Base-by-base conservation (phyloP, 176 grass and related monocot species). In the Oryza rufipogon region DNA sequence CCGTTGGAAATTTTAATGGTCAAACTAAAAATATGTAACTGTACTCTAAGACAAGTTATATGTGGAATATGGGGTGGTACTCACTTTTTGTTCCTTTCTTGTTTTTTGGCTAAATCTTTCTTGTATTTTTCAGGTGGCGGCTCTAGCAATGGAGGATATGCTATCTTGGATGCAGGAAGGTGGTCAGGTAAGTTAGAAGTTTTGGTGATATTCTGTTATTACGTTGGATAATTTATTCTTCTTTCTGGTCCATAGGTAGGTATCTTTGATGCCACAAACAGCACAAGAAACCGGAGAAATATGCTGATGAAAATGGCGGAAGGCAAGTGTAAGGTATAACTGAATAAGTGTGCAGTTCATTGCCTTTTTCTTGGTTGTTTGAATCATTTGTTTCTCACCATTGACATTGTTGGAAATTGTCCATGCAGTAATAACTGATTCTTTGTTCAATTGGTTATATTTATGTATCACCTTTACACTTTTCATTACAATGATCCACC, bases 221-320 rank as follows among this genome's bases (percentile, higher is more conserved):
- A 28, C 17, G 68, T 19, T 64, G 30, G 14, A 46, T 34, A 66
- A 81, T 80, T 87, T 26, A 82, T 46, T 90, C 64, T 76, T 92
- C 10, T 9, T 68, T n/a, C 65, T 69, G 25, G 14, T 68, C 42
- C 25, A 17, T 84, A 98, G 93, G 96, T 98, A 74, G 96, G 96
- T 83, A 95, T 95, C 80, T 98, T 95, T 76, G 96, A 98, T 95
- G 96, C 96, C 34, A 98, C 96, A 87, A 98, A 98, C 54, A 98
- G 96, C 89, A 98, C 91, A 66, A 95, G 85, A 89, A 83, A 25
- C 56, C 89, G 93, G 80, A 95, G 96, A 87, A 98, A 94, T 81
- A 95, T 98, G 91, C 83, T 98, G 49, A 98, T 98, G 86, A 95
- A 92, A 92, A 94, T 98, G 91, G 93, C 96, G 51, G 89, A 92